phyloP scores from a whole-genome alignment of 768 basidiomycete species.

The Pleurotus platypus region DNA sequence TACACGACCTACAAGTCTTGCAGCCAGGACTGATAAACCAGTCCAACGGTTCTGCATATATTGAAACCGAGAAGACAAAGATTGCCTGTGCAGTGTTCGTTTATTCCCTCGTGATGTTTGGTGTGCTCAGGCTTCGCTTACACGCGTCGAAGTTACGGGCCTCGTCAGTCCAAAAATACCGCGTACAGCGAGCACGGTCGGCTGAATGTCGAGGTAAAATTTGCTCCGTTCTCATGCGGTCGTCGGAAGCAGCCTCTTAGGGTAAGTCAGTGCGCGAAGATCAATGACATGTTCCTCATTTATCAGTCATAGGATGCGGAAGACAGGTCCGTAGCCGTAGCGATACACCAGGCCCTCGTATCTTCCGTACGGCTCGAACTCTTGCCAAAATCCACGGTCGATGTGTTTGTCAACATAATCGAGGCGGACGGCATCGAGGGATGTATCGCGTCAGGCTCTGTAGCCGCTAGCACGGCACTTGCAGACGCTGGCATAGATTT shows the following conservation, averaged over 20 bases:
- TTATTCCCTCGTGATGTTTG: slow-evolving; percentile 3
- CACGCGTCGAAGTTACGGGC: slow-evolving; percentile 60
- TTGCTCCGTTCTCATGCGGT: slow-evolving; percentile 87
- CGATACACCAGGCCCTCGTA: slow-evolving; percentile 81
- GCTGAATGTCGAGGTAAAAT: slow-evolving; percentile 95
- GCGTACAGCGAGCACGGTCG: slow-evolving; percentile 85
- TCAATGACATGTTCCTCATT: slow-evolving; percentile 12
- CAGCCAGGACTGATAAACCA: slow-evolving; percentile 88
- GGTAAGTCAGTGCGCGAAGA: slow-evolving; percentile 42
- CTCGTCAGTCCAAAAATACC: slow-evolving; percentile 77
- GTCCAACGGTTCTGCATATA: slow-evolving; percentile 95
- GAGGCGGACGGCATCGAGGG: slow-evolving; percentile 92
- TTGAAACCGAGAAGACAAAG: slow-evolving; percentile 89
- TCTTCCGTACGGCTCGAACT: slow-evolving; percentile 84
- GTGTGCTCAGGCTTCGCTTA: slow-evolving; percentile 6
- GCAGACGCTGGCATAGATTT: slow-evolving; percentile 94
- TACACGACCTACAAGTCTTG: slow-evolving; percentile 51
- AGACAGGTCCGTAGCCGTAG: slow-evolving; percentile 78
- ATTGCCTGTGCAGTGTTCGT: slow-evolving; percentile 94
- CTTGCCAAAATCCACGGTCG: slow-evolving; percentile 92
- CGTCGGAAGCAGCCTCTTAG: slow-evolving; percentile 80
- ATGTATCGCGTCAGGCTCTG: slow-evolving; percentile 79
- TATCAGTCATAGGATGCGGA: slow-evolving; percentile 76
- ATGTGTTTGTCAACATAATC: slow-evolving; percentile 85
- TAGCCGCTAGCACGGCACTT: slow-evolving; percentile 87